Conservation (phyloP, 257 asterid genomes). For the Knoxia roxburghii region DNA sequence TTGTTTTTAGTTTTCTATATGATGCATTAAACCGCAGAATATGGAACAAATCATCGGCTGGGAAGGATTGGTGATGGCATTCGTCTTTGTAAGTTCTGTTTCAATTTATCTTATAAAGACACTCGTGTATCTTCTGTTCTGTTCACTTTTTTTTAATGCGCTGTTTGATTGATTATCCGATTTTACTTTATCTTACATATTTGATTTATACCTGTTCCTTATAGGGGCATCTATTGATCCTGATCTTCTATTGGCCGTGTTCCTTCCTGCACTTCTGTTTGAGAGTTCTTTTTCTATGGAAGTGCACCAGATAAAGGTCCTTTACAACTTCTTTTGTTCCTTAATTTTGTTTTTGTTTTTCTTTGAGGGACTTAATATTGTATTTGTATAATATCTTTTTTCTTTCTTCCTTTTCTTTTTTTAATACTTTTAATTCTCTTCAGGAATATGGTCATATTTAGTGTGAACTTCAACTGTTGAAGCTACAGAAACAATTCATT, state of each 20-base stretch:
- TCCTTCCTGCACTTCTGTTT: conserved; percentile 97
- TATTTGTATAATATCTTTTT: neutral
- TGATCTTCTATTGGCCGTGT: conserved; percentile 91
- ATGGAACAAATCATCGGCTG: conserved; percentile 66
- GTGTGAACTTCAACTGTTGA: neutral
- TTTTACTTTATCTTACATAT: neutral
- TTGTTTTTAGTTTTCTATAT: neutral
- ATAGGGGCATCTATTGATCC: conserved; percentile 92
- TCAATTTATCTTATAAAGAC: neutral
- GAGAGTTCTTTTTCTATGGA: conserved; percentile 96
- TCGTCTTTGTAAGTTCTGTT: conserved; percentile 68
- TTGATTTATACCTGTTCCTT: neutral
- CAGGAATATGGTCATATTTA: neutral
- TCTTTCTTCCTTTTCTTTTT: no score
- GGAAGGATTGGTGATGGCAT: conserved; percentile 90
- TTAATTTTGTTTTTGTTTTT: neutral
- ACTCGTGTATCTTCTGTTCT: neutral
- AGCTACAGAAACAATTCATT: conserved; percentile 4
- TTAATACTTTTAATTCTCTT: neutral
- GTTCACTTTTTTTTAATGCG: neutral
- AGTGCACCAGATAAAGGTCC: conserved; percentile 97
- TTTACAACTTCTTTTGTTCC: conserved; percentile 1
- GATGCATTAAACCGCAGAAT: conserved; percentile 41
- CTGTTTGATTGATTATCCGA: neutral
- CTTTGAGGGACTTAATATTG: neutral